phyloP scores from a whole-genome alignment of 2,329 filamentous ascomycete genomes.

The Neocucurbitaria cava region DNA sequence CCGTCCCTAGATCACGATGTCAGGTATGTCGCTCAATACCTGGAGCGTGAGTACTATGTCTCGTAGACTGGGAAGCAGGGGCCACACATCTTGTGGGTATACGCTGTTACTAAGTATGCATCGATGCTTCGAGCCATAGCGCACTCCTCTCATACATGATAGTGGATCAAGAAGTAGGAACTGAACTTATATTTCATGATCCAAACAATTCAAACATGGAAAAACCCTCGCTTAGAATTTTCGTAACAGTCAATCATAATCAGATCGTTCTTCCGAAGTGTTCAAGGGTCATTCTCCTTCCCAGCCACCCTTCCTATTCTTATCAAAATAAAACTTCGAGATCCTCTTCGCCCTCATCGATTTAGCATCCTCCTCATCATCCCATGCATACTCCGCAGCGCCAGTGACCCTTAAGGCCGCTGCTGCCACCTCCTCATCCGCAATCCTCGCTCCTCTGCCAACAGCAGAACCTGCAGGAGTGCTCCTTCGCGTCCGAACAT shows the following conservation, averaged over 20 bases:
- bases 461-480: not conserved
- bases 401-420: not conserved
- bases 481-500: not conserved
- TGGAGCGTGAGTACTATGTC: conserved; percentile 34
- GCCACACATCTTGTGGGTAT: not conserved
- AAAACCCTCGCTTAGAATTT: not conserved
- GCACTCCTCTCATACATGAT: not conserved
- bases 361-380: not conserved
- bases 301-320: conserved; percentile 17
- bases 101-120: not conserved
- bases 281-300: conserved; percentile 8
- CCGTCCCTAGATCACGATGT: conserved; percentile 21
- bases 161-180: not conserved
- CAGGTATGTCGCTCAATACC: conserved; percentile 21
- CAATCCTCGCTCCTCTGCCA: not conserved
- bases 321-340: conserved; percentile 9
- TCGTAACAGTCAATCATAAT: not conserved
- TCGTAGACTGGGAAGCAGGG: not conserved
- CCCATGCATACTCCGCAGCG: not conserved
- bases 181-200: not conserved
- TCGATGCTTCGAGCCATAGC: not conserved
- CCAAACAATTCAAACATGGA: not conserved
- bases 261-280: not conserved
- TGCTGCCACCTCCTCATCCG: not conserved
- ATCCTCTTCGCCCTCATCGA: conserved; percentile 4